A percentile compares a stretch with the other conserved stretches of the same genome.
phyloP scores from a whole-genome alignment of 1,284 basidiomycete species.

The Pseudozyma pruni region DNA sequence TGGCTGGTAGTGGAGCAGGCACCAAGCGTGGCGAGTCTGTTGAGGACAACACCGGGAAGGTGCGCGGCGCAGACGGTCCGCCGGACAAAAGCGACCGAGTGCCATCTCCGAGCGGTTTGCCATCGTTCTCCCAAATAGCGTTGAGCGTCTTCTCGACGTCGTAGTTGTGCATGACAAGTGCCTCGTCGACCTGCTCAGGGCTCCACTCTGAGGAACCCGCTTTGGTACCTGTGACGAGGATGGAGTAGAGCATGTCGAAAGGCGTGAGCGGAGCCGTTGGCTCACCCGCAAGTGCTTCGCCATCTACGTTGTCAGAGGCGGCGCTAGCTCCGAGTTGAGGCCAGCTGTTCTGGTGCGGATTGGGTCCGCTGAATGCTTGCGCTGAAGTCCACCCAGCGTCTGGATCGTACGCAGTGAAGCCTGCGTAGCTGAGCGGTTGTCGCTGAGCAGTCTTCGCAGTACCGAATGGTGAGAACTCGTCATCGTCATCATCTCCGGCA shows the following conservation, averaged over 20 bases:
- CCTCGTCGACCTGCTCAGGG: conserved; percentile 90
- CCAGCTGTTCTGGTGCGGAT: conserved; percentile 12
- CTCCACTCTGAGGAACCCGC: conserved; percentile 70
- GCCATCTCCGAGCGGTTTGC: conserved; percentile 47
- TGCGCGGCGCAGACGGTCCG: conserved; percentile 7
- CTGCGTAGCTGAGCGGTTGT: conserved; percentile 37
- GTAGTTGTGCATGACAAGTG: conserved; percentile 84
- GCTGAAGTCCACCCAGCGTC: conserved; percentile 38
- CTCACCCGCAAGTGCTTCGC: conserved; percentile 69
- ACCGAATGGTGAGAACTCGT: conserved; percentile 73
- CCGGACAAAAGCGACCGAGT: conserved; percentile 32
- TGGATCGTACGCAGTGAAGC: conserved; percentile 26
- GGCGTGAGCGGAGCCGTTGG: conserved; percentile 82
- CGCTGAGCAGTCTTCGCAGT: conserved; percentile 22
- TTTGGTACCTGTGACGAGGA: conserved; percentile 73
- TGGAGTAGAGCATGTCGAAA: conserved; percentile 91
- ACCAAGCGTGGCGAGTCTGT: conserved; percentile 20
- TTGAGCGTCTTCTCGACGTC: conserved; percentile 96
- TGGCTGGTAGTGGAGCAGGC: conserved; percentile 27
- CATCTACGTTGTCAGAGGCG: conserved; percentile 9
- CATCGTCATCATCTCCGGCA: conserved; percentile 70
- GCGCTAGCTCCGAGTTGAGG: background rate
- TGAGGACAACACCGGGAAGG: background rate
- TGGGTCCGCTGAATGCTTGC: conserved; percentile 5
- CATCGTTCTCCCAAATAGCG: conserved; percentile 78